Conservation (phyloP, 345 rosid genomes). For the Eutrema heterophyllum region DNA sequence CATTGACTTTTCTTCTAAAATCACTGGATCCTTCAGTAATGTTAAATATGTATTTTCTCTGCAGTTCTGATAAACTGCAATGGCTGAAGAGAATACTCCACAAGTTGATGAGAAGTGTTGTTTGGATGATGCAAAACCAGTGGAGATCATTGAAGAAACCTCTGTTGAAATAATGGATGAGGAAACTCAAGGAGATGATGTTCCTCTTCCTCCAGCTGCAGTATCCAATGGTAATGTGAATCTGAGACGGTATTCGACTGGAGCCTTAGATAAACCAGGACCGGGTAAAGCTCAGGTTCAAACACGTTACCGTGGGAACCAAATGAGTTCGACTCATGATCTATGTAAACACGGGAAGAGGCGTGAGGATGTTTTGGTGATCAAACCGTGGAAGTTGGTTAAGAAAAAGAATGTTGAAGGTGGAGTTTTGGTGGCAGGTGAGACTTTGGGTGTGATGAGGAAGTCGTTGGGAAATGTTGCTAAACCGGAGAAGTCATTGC, state of each 20-base stretch:
- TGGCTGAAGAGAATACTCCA: conserved; percentile 27
- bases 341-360: conserved; percentile 61
- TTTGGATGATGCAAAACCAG: conserved; percentile 15
- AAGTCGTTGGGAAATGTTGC: conserved; percentile 11
- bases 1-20: not conserved
- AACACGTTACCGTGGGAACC: conserved; percentile 60
- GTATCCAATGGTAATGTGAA: conserved; percentile 8
- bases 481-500: conserved; percentile 20
- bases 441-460: conserved; percentile 21
- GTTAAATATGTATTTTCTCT: not conserved
- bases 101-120: conserved; percentile 28
- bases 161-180: conserved; percentile 1
- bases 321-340: conserved; percentile 78
- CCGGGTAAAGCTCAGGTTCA: conserved; percentile 25
- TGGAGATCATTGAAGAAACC: not conserved
- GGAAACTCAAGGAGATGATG: conserved; percentile 1
- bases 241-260: conserved; percentile 40
- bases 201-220: conserved; percentile 13
- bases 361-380: conserved; percentile 34
- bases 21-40: not conserved
- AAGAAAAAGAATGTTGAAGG: conserved; percentile 21
- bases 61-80: conserved; percentile 11
- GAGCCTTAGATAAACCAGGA: conserved; percentile 27
- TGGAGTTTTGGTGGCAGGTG: conserved; percentile 20
- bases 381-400: conserved; percentile 32